Percentiles rank a stretch among this genome's conserved stretches.
Conservation (phyloP, 768 basidiomycete genomes). For the Russula virescens region DNA sequence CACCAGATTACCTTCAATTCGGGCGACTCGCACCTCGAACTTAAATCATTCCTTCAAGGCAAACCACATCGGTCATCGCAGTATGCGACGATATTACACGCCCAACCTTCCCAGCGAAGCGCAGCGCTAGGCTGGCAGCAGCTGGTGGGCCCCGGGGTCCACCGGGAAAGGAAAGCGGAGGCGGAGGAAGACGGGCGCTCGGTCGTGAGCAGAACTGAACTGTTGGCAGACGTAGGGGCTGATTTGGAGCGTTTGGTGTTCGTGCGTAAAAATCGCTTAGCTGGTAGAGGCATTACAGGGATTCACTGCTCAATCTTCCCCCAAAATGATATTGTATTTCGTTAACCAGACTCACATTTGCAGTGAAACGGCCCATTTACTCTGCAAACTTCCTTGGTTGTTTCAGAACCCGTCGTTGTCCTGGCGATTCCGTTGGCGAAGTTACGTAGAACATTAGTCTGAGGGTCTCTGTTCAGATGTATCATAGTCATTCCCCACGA, state of each 20-base stretch:
- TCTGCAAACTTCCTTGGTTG: background rate
- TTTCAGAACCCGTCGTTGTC: background rate
- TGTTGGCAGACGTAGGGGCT: slow-evolving; percentile 77
- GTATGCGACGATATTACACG: slow-evolving; percentile 77
- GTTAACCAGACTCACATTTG: background rate
- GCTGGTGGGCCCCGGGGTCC: too few species aligned
- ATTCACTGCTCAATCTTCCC: slow-evolving; percentile 48
- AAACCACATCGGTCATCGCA: slow-evolving; percentile 88
- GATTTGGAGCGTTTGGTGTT: slow-evolving; percentile 84
- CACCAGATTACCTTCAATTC: slow-evolving; percentile 65
- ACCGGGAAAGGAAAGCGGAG: slow-evolving; percentile 35
- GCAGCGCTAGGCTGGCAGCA: too few species aligned
- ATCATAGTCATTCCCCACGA: slow-evolving; percentile 16
- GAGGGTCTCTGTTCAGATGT: slow-evolving; percentile 8
- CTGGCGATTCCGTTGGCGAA: too few species aligned
- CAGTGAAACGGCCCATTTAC: slow-evolving; percentile 22
- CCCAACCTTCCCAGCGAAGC: slow-evolving; percentile 66
- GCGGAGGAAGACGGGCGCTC: slow-evolving; percentile 57
- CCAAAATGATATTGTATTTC: background rate
- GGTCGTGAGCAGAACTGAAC: slow-evolving; percentile 70
- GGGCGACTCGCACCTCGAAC: slow-evolving; percentile 80
- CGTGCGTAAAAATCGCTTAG: slow-evolving; percentile 72
- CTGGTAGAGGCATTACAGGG: slow-evolving; percentile 87
- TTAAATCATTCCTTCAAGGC: slow-evolving; percentile 91
- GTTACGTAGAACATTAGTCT: background rate